Conservation (phyloP, 2,329 filamentous ascomycete genomes). For the Xylaria sp. region DNA sequence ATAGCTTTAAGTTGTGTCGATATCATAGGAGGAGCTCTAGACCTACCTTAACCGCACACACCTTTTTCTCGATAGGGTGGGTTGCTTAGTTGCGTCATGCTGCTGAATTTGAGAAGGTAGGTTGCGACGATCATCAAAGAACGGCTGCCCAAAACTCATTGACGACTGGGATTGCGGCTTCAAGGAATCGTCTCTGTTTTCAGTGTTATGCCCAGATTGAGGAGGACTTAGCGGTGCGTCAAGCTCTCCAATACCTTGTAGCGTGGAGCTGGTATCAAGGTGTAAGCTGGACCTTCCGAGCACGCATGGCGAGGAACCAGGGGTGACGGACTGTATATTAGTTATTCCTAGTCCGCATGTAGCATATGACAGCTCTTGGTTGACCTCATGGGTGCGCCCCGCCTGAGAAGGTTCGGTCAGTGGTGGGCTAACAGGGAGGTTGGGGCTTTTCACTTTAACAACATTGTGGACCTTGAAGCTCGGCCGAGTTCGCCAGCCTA, state of each 20-base stretch:
- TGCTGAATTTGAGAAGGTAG: constrained; percentile 38
- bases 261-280: not conserved
- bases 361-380: not conserved
- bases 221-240: not conserved
- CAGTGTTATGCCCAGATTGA: not conserved
- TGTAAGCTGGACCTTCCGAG: not conserved
- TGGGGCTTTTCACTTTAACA: not conserved
- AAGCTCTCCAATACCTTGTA: not conserved
- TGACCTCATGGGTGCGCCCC: not conserved
- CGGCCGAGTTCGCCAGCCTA: constrained; percentile 23
- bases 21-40: not conserved
- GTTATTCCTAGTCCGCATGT: too few species aligned
- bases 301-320: not conserved
- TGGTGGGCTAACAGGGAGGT: not conserved
- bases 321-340: not conserved
- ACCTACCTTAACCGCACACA: constrained; percentile 21
- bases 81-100: not conserved
- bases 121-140: constrained; percentile 13
- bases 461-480: constrained; percentile 39
- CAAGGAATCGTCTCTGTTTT: constrained; percentile 30
- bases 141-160: not conserved
- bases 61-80: constrained; percentile 26
- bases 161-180: not conserved
- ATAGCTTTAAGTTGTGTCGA: not conserved
- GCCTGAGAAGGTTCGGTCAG: not conserved